Conservation (phyloP, 176 grass and related monocot genomes). For the Metroxylon sagu region DNA sequence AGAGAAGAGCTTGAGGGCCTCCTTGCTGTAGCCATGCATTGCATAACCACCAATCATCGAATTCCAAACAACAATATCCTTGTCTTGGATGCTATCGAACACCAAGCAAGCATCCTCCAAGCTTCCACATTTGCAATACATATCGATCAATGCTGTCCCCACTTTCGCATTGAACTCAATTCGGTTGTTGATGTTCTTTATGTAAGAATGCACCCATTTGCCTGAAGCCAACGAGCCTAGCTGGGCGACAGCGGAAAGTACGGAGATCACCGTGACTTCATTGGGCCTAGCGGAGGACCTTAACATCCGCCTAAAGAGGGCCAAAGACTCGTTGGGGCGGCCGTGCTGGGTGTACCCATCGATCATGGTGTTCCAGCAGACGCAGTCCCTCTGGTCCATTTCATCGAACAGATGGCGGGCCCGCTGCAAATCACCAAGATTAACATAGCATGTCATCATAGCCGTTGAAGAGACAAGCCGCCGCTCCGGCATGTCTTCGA, state of each 20-base stretch:
- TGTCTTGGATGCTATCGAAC: slow-evolving; percentile 43
- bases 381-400: slow-evolving; percentile 38
- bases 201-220: slow-evolving; percentile 78
- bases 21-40: slow-evolving; percentile 55
- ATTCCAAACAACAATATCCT: slow-evolving; percentile 65
- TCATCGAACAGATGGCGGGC: slow-evolving; percentile 61
- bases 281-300: slow-evolving; percentile 31
- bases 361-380: slow-evolving; percentile 96
- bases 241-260: slow-evolving; percentile 62
- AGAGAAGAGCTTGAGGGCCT: slow-evolving; percentile 42
- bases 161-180: slow-evolving; percentile 56
- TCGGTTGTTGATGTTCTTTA: slow-evolving; percentile 25
- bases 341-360: slow-evolving; percentile 82
- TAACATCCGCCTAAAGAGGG: slow-evolving; percentile 74
- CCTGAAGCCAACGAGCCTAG: slow-evolving; percentile 43
- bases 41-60: slow-evolving; percentile 83
- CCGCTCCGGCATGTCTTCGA: slow-evolving; percentile 53
- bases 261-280: slow-evolving; percentile 49
- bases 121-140: slow-evolving; percentile 91
- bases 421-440: slow-evolving; percentile 43
- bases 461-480: slow-evolving; percentile 69
- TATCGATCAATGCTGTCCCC: slow-evolving; percentile 75
- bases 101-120: slow-evolving; percentile 66
- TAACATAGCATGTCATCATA: slow-evolving; percentile 81
- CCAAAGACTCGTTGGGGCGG: slow-evolving; percentile 41